Percentiles rank a stretch among this genome's conserved stretches.
These are phyloP conservation scores for Colletotrichum kahawae DNA, from an alignment of 2,329 filamentous ascomycete species.

Conservation along the genomic window DNA sequence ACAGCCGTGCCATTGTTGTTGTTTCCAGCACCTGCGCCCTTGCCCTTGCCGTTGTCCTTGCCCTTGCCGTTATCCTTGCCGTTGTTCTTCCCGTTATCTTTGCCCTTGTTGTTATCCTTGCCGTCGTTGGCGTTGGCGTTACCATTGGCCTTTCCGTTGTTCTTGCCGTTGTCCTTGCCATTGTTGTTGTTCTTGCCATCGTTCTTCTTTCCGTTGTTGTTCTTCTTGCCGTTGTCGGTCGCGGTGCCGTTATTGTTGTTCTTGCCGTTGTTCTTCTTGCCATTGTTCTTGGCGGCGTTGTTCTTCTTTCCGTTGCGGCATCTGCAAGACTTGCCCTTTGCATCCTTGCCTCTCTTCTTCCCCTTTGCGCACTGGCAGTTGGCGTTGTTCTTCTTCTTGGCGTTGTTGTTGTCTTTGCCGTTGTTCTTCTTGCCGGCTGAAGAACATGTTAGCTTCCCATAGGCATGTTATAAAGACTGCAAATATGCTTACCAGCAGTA, in stretches of 20 bases:
- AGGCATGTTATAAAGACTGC: fast-evolving
- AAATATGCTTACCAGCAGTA: neutral
- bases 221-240: neutral
- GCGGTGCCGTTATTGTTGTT: neutral
- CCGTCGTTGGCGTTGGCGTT: neutral
- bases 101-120: neutral
- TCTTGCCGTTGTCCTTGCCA: neutral
- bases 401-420: neutral
- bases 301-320: neutral
- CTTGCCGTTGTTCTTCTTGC: neutral
- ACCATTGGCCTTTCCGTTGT: neutral
- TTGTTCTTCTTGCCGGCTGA: neutral
- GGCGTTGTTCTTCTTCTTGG: neutral
- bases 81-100: neutral
- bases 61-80: neutral
- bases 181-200: neutral
- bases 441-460: neutral
- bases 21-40: neutral
- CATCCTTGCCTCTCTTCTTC: conserved; percentile 4
- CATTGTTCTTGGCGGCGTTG: neutral
- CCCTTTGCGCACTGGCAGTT: conserved; percentile 3
- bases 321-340: neutral
- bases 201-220: neutral
- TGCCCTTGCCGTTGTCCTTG: neutral
- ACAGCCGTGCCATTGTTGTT: neutral